Evolutionary conservation across 2,329 filamentous ascomycete genomes (phyloP).

Genomic region (Colletotrichum neosansevieriae): DNA sequence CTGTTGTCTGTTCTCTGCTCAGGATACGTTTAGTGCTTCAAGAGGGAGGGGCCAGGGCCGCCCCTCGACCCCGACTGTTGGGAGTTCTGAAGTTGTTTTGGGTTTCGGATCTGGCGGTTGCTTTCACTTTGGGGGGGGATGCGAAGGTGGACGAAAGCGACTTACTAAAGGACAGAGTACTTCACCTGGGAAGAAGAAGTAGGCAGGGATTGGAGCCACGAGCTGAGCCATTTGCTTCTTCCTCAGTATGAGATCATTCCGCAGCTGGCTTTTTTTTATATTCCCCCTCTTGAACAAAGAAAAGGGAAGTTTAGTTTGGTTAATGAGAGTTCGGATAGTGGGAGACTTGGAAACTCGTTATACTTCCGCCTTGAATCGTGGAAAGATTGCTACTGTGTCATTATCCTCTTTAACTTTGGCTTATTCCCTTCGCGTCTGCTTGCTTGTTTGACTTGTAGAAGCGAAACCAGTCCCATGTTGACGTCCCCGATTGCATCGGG

Average conservation of each 20-base stretch:
- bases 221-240: neutral
- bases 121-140: neutral
- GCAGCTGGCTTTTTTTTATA: too few species aligned
- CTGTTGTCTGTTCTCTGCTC: neutral
- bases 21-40: constrained; percentile 12
- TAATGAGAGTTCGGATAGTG: neutral
- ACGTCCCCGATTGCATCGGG: too few species aligned
- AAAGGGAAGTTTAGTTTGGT: neutral
- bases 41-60: constrained; percentile 4
- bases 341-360: neutral
- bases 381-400: too few species aligned
- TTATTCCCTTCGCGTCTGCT: too few species aligned
- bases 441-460: too few species aligned
- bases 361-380: too few species aligned
- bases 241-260: neutral
- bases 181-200: neutral
- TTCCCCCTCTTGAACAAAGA: neutral
- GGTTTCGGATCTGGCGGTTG: constrained; percentile 21
- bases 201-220: neutral
- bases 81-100: constrained; percentile 9
- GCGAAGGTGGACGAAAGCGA: neutral
- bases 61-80: constrained; percentile 14
- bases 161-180: too few species aligned
- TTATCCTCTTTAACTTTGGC: too few species aligned
- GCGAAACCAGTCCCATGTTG: too few species aligned